Base-by-base conservation (phyloP, 2,329 filamentous ascomycete species). In the Cladorrhinum sp. region DNA sequence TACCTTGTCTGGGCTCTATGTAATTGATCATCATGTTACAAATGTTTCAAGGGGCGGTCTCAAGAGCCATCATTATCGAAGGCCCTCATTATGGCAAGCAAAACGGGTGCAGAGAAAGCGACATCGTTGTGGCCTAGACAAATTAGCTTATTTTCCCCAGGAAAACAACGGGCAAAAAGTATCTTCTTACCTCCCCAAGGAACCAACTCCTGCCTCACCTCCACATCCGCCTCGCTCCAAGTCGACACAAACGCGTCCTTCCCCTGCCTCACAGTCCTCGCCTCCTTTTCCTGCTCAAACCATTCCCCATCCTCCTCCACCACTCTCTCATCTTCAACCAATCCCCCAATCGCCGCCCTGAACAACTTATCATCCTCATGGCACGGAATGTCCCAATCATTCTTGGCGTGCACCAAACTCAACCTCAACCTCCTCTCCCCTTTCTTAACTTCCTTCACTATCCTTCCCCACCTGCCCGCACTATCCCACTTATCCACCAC, bases 401-500 rank as follows among this genome's bases (percentile, higher is more conserved):
- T 85, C 58, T 83, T 82, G 16, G 92, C 90, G 69, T 97, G 94
- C 2, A 98, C 76, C 48, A 97, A 77, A 49, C 84, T 86, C 20
- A 97, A 76, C 21, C 87, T 81, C 9, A 95, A 64, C 69, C 65
- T 62, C 3, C 73, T 72, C 1, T 58, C 61, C 69, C 77, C 78
- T 63, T 65, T 79, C 64, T 76, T 82, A 49, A 81, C 86, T 65
- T 75, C 73, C 46, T 73, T 75, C 14, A 84, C 81, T 66, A 86
- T 75, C 51, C 80, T 84, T 57, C 78, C 77, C 9, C 97, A 77
- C 3, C 93, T 83, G 26, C 82, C 78, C 0, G 83, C 83, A 0
- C 90, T 92, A 53, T 85, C 80, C 95, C 95, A 99, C 62, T 82
- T 86, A 69, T 98, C 94, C n/a, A 89, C 78, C 12, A 96, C 82